Conservation (phyloP, 176 grass and related monocot genomes). For the Areca catechu region DNA sequence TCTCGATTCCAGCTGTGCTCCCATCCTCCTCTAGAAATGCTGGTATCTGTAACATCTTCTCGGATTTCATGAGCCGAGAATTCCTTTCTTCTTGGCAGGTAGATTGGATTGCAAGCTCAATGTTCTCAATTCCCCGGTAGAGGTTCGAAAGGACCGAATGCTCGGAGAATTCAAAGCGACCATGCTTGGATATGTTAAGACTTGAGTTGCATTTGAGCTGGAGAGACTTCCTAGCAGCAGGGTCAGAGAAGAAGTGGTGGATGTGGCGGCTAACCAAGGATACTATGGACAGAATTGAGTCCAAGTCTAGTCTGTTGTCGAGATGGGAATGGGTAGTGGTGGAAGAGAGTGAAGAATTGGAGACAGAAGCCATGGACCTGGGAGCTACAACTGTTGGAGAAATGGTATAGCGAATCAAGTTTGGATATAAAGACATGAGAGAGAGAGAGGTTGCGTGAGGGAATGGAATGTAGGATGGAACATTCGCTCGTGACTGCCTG, state of each 20-base stretch:
- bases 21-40: constrained; percentile 75
- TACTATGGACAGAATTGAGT: constrained; percentile 44
- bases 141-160: constrained; percentile 48
- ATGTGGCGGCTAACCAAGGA: constrained; percentile 51
- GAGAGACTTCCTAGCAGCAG: constrained; percentile 16
- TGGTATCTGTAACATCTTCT: constrained; percentile 71
- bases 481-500: constrained; percentile 24
- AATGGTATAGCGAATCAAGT: no score
- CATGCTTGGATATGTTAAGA: constrained; percentile 10
- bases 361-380: background rate
- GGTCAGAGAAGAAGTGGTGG: constrained; percentile 40
- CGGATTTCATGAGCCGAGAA: constrained; percentile 23
- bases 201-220: constrained; percentile 17
- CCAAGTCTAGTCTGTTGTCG: constrained; percentile 9
- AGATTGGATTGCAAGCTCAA: constrained; percentile 14
- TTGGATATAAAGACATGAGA: no score
- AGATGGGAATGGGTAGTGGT: background rate
- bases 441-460: background rate
- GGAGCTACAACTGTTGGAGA: no score
- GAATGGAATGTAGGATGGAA: background rate
- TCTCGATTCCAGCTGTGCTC: constrained; percentile 47
- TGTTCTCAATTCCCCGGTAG: constrained; percentile 37
- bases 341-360: background rate
- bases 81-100: background rate
- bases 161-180: constrained; percentile 19